Evolutionary conservation across 2,329 filamentous ascomycete species (phyloP), one percentile per base, ranked within the genome.

Genomic region (Aspergillus aculeatus): DNA sequence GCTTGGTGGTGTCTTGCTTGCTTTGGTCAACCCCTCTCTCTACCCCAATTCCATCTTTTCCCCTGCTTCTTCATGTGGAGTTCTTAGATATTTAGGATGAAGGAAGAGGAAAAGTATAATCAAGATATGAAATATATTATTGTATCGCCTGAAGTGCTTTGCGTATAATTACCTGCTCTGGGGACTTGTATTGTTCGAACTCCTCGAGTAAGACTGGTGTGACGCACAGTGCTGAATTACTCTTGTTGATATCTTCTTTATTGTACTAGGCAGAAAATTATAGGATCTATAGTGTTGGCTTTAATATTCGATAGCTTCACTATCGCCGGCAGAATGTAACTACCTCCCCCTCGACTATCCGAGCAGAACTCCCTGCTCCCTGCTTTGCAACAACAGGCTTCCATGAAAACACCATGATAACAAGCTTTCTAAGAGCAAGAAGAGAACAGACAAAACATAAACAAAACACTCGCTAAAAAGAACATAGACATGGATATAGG

Each of bases 391-490:
- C 38, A 44, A 44, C 16, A 16, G 12, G 6, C 38, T 19, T 44
- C 3, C 14, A 44, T 44, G 38, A 19, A 44, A 3, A 44, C 19
- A 19, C 14, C 16, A 9, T 44, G 14, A 44, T 6, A 44, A 44
- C 38, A 16, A 19, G 38, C 16, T 44, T 14, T 44, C 38, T 16
- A 19, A 16, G 38, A 5, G 19, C 38, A 44, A 6, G 38, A 44
- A 16, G 14, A 44, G 12, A 10, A 44, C 16, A 44, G 6, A 32
- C 12, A 5, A 12, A 47, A 31, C 24, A 16, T 31, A 48, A 21
- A 12, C 23, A 47, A 57, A 66, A 62, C 50, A 62, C 66, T 63
- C 69, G 66, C 67, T 62, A 71, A 68, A 64, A 29, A 10, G 26
- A 29, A 64, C 58, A 63, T 62, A 61, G 44, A 66, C 60, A 62